A percentile compares a stretch with the other conserved stretches of the same genome.
These are phyloP conservation scores for Glebionis coronaria DNA, from an alignment of 129 eudicot genomes.

Conservation along the genomic window DNA sequence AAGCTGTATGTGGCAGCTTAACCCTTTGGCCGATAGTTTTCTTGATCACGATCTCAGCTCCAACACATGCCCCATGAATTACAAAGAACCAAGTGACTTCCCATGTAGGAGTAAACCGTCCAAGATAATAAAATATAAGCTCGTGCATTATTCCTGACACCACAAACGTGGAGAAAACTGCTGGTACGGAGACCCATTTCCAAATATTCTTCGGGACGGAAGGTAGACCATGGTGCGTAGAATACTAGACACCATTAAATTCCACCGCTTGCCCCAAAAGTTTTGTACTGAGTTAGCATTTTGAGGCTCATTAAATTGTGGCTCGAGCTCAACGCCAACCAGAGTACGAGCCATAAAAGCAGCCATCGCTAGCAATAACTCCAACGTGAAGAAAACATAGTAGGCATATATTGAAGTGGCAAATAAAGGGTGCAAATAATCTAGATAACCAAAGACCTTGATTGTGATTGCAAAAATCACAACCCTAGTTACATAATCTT, in stretches of 20 bases:
- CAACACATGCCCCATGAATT: conserved; percentile 49
- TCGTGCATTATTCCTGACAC: conserved; percentile 58
- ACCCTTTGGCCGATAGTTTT: conserved; percentile 11
- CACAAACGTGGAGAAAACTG: conserved; percentile 18
- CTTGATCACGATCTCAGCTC: conserved; percentile 42
- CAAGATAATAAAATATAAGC: conserved; percentile 38
- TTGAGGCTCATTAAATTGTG: conserved; percentile 52
- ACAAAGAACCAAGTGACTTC: conserved; percentile 42
- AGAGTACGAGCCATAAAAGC: conserved; percentile 25
- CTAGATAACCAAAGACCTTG: conserved; percentile 1
- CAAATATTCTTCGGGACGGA: conserved; percentile 26
- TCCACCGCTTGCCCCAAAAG: conserved; percentile 74
- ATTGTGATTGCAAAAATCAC: conserved; percentile 4
- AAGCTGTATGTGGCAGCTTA: conserved; percentile 22
- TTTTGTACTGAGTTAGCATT: conserved; percentile 53
- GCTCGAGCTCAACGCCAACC: conserved; percentile 40
- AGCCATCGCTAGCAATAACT: conserved; percentile 21
- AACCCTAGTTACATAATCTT: conserved; percentile 14
- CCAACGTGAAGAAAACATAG: conserved; percentile 36
- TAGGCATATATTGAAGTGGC: conserved; percentile 10
- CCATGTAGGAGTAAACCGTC: conserved; percentile 38
- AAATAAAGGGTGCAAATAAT: conserved; percentile 17
- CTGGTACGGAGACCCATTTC: conserved; percentile 23
- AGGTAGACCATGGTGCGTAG: conserved; percentile 34
- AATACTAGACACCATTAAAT: conserved; percentile 44